These are phyloP conservation scores for Cronartium ribicola DNA, from an alignment of 1,284 basidiomycete species.

Conservation along the genomic window DNA sequence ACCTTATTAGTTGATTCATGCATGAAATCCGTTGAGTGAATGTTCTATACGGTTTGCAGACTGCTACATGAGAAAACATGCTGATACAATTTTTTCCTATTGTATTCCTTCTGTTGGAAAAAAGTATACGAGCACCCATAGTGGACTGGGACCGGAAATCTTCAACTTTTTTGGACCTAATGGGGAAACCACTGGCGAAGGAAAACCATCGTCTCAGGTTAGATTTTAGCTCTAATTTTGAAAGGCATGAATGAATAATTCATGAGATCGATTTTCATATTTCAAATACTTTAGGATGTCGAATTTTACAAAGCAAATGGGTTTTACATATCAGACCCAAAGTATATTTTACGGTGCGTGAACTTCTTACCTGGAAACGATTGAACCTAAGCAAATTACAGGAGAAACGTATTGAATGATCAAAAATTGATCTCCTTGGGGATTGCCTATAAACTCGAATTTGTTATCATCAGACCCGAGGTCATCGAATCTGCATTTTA, in stretches of 20 bases:
- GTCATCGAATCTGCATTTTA: slow-evolving; percentile 40
- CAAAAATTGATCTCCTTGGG: no score
- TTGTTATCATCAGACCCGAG: slow-evolving; percentile 26
- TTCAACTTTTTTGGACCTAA: slow-evolving; percentile 23
- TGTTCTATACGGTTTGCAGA: not conserved
- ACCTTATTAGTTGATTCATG: slow-evolving; percentile 15
- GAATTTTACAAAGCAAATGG: slow-evolving; percentile 6
- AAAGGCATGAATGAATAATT: no score
- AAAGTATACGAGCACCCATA: slow-evolving; percentile 30
- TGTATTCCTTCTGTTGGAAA: not conserved
- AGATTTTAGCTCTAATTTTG: no score
- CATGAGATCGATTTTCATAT: no score
- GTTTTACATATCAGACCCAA: not conserved
- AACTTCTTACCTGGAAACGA: not conserved
- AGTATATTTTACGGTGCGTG: slow-evolving; percentile 4
- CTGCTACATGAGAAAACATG: not conserved
- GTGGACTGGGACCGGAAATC: slow-evolving; percentile 34
- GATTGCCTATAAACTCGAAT: not conserved
- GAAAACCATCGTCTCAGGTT: slow-evolving; percentile 15
- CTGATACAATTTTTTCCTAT: not conserved
- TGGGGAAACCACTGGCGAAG: not conserved
- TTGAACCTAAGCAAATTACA: no score
- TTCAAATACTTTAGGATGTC: not conserved
- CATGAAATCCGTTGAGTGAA: slow-evolving; percentile 28
- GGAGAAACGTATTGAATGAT: no score